Evolutionary conservation across 208 protist genomes (phyloP).

Genomic region (Leishmania amazonensis): DNA sequence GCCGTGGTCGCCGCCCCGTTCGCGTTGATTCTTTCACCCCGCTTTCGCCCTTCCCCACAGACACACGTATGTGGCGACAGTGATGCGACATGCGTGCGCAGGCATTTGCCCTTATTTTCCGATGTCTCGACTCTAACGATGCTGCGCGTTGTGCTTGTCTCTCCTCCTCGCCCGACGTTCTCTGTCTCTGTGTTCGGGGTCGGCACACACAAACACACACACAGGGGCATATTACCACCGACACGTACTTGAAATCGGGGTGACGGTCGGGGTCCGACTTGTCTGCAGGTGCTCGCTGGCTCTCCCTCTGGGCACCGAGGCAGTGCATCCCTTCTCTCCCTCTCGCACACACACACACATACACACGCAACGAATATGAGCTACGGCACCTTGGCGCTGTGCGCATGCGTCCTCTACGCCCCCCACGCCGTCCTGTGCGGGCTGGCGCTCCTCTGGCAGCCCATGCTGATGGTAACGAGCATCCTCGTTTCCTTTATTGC

Average conservation of each 20-base stretch:
- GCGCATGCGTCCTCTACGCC: conserved; percentile 28
- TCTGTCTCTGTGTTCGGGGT: background rate
- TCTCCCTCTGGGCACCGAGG: background rate
- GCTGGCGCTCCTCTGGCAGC: conserved; percentile 18
- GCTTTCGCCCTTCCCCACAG: background rate
- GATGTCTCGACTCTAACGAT: background rate
- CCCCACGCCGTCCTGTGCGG: conserved; percentile 13
- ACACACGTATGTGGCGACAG: background rate
- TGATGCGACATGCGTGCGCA: background rate
- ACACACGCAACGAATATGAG: background rate
- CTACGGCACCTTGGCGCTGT: conserved; percentile 8
- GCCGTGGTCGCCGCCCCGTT: too few species aligned
- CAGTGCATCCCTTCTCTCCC: background rate
- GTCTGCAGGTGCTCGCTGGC: background rate
- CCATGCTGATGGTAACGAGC: conserved; percentile 20
- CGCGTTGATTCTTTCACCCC: background rate
- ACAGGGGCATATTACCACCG: background rate
- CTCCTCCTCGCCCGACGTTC: background rate
- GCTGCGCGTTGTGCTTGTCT: background rate
- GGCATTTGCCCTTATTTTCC: background rate
- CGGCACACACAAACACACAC: background rate
- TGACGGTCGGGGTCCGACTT: background rate
- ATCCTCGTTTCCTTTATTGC: conserved; percentile 19
- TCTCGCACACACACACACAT: background rate
- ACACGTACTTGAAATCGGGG: background rate